These are phyloP conservation scores for Candolleomyces eurysporus DNA, from an alignment of 768 basidiomycete genomes.

Conservation along the genomic window DNA sequence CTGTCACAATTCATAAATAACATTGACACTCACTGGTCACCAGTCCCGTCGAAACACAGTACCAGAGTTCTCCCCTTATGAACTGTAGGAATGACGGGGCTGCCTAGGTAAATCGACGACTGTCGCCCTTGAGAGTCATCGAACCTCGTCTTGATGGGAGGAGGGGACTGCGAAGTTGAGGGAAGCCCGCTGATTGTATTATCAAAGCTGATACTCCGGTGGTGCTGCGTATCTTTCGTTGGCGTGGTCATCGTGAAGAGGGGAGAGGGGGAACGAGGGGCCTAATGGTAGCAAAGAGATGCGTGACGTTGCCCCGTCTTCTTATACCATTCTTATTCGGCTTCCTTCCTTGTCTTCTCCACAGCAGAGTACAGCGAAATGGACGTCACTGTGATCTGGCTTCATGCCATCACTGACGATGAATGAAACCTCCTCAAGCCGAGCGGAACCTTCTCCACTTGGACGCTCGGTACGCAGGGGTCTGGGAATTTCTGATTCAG, in stretches of 20 bases:
- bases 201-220: not conserved
- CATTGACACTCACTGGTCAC: slow-evolving; percentile 36
- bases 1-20: not conserved
- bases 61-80: slow-evolving; percentile 36
- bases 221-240: slow-evolving; percentile 2
- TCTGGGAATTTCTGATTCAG: not conserved
- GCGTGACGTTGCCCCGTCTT: not conserved
- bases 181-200: not conserved
- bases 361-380: not conserved
- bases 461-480: not conserved
- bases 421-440: not conserved
- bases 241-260: not conserved
- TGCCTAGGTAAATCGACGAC: slow-evolving; percentile 2
- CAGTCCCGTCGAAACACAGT: slow-evolving; percentile 59
- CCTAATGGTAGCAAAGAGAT: not conserved
- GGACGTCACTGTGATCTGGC: not conserved
- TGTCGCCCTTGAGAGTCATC: not conserved
- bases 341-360: not conserved
- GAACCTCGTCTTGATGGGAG: slow-evolving; percentile 1
- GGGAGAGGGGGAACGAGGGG: not conserved
- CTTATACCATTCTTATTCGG: not conserved
- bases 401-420: not conserved
- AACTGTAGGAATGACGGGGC: slow-evolving; percentile 10
- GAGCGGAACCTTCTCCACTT: not conserved
- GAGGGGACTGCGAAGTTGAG: not conserved